phyloP scores from a whole-genome alignment of 2,329 filamentous ascomycete species.

The Scortechinia acanthostroma region DNA sequence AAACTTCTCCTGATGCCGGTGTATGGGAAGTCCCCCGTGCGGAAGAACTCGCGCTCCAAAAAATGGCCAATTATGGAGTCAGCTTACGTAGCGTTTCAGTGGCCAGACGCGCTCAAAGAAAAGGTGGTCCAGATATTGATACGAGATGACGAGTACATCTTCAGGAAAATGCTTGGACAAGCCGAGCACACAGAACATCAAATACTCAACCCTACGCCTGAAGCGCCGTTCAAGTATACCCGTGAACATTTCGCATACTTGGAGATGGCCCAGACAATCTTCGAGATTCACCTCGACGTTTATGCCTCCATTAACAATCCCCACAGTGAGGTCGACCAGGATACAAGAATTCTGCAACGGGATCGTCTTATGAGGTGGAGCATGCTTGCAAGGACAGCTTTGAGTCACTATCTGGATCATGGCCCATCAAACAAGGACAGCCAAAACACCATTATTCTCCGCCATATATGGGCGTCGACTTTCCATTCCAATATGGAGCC shows the following conservation, averaged over 20 bases:
- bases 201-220: slow-evolving; percentile 1
- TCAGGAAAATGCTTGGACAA: not conserved
- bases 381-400: slow-evolving; percentile 28
- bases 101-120: not conserved
- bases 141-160: slow-evolving; percentile 1
- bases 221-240: slow-evolving; percentile 14
- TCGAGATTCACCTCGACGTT: slow-evolving; percentile 62
- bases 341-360: slow-evolving; percentile 40
- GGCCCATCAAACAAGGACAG: slow-evolving; percentile 7
- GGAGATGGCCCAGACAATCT: slow-evolving; percentile 50
- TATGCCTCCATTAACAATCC: slow-evolving; percentile 56
- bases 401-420: not conserved
- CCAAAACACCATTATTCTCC: slow-evolving; percentile 34
- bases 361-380: slow-evolving; percentile 56
- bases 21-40: slow-evolving; percentile 9
- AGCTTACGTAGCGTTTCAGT: not conserved
- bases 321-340: slow-evolving; percentile 41
- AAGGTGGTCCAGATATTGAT: not conserved
- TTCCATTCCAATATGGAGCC: slow-evolving; percentile 51
- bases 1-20: slow-evolving; percentile 35
- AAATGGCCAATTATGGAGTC: slow-evolving; percentile 3
- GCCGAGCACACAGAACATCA: not conserved
- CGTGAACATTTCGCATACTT: slow-evolving; percentile 23
- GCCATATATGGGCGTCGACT: slow-evolving; percentile 62
- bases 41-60: slow-evolving; percentile 12